phyloP scores from a whole-genome alignment of 257 asterid genomes.

The Fraxinus excelsior region DNA sequence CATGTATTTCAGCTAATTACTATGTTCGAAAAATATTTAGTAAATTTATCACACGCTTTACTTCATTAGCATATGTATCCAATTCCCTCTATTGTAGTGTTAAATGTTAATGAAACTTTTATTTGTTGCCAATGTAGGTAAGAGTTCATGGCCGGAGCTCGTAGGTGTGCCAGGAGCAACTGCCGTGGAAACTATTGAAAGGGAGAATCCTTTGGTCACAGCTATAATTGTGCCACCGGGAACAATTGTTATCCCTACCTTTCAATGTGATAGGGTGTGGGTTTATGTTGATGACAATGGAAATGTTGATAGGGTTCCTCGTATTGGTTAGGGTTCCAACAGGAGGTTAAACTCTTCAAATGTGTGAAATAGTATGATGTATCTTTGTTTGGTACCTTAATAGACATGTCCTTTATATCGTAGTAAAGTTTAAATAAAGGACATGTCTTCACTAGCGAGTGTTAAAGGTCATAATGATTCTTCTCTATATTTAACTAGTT shows the following conservation, averaged over 20 bases:
- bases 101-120: not conserved
- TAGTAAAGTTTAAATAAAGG: not conserved
- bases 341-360: not conserved
- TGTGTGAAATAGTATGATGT: not conserved
- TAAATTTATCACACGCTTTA: too few relatives aligned
- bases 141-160: conserved; percentile 30
- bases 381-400: not conserved
- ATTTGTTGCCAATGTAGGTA: conserved; percentile 18
- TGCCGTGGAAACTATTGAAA: conserved; percentile 14
- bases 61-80: too few relatives aligned
- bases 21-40: too few relatives aligned
- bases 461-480: too few relatives aligned
- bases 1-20: too few relatives aligned
- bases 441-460: not conserved
- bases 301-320: conserved; percentile 13
- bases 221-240: conserved; percentile 19
- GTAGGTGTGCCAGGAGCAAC: conserved; percentile 16
- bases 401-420: not conserved
- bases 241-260: not conserved
- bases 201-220: conserved; percentile 20
- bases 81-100: too few relatives aligned
- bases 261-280: conserved; percentile 24
- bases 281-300: conserved; percentile 4
- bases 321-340: conserved; percentile 5
- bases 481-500: too few relatives aligned